Percentiles rank a stretch among this genome's conserved stretches.
These are phyloP conservation scores for Nemania serpens DNA, from an alignment of 2,329 filamentous ascomycete genomes.

Conservation along the genomic window DNA sequence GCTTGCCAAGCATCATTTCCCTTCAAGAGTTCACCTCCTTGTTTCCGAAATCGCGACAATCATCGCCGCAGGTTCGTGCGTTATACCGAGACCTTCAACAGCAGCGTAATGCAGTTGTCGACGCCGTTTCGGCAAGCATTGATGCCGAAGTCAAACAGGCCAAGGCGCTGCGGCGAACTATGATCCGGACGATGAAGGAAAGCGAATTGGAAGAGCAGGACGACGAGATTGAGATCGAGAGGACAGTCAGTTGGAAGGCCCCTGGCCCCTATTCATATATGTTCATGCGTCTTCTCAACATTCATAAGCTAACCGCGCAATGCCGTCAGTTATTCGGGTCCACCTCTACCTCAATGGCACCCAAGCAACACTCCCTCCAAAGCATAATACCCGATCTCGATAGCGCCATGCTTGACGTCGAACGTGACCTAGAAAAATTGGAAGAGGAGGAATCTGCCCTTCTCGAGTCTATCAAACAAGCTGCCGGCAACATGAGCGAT, in stretches of 20 bases:
- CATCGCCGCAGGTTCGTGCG: constrained; percentile 67
- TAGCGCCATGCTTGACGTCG: constrained; percentile 65
- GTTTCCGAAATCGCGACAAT: constrained; percentile 71
- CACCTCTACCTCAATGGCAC: constrained; percentile 48
- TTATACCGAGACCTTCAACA: constrained; percentile 82
- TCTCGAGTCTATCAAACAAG: constrained; percentile 65
- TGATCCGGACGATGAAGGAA: constrained; percentile 57
- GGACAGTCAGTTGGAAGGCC: constrained; percentile 50
- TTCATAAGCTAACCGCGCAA: constrained; percentile 21
- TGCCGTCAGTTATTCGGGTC: constrained; percentile 61
- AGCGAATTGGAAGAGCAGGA: constrained; percentile 62
- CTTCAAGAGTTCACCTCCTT: constrained; percentile 75
- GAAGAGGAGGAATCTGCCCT: constrained; percentile 67
- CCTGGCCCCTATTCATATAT: background rate
- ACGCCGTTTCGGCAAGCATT: constrained; percentile 69
- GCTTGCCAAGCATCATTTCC: constrained; percentile 73
- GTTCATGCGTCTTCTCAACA: background rate
- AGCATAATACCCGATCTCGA: constrained; percentile 73
- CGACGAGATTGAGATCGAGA: constrained; percentile 67
- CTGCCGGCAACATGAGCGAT: constrained; percentile 77
- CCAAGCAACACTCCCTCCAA: constrained; percentile 62
- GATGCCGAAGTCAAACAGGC: constrained; percentile 66
- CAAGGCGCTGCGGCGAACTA: constrained; percentile 60
- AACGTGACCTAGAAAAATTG: constrained; percentile 68
- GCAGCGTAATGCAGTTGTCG: constrained; percentile 70